These are phyloP conservation scores for Aureobasidium sp. DNA, from an alignment of 2,329 filamentous ascomycete genomes.

Conservation along the genomic window DNA sequence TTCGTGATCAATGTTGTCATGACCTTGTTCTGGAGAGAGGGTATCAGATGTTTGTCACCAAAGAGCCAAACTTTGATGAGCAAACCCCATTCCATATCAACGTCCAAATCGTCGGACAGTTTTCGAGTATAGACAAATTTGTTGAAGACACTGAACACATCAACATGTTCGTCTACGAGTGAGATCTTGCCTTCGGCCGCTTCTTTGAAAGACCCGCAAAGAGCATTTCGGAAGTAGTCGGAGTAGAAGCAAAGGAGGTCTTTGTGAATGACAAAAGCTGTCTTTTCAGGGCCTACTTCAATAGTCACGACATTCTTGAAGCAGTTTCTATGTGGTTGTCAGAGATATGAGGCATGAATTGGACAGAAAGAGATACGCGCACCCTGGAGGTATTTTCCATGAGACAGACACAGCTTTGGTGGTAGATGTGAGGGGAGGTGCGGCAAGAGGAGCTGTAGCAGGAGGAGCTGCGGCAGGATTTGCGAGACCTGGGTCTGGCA, in stretches of 20 bases:
- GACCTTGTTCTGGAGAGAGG: neutral
- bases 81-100: neutral
- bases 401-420: neutral
- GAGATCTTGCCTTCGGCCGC: neutral
- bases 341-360: too few relatives aligned
- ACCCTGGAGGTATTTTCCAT: neutral
- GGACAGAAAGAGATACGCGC: neutral
- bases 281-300: neutral
- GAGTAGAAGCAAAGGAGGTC: neutral
- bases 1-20: neutral
- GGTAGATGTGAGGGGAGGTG: neutral
- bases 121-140: neutral
- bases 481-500: neutral
- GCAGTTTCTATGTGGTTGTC: neutral
- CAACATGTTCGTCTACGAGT: neutral
- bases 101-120: neutral
- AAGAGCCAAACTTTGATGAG: neutral
- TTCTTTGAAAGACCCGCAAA: neutral
- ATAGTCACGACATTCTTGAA: neutral
- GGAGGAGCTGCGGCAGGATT: neutral
- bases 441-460: neutral
- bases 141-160: neutral
- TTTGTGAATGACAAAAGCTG: neutral
- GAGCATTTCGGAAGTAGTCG: neutral
- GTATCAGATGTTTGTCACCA: neutral